Conservation (phyloP, 73 alveolate species). For the Paramecium sonneborni region DNA sequence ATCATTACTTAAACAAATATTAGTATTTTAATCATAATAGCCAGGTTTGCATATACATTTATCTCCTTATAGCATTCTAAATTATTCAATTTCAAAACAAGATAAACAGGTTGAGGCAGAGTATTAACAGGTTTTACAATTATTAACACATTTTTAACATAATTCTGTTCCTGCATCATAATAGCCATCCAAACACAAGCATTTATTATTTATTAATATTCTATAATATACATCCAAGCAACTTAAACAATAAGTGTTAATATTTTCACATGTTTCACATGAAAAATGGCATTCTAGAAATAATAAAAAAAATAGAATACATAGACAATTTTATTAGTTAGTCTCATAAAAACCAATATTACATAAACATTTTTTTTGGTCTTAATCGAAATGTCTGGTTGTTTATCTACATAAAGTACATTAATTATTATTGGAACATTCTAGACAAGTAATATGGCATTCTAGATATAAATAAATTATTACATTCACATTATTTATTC, state of each 20-base stretch:
- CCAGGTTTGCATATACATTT: not conserved
- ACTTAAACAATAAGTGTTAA: not conserved
- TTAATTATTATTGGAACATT: not conserved
- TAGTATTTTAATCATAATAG: not conserved
- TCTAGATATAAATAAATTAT: not conserved
- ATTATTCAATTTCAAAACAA: not conserved
- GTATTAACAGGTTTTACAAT: not conserved
- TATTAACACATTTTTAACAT: not conserved
- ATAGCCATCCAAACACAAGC: not conserved
- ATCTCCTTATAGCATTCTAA: not conserved
- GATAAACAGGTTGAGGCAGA: not conserved
- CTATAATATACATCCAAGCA: not conserved
- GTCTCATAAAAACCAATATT: not conserved
- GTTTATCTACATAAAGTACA: not conserved
- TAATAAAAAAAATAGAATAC: not conserved
- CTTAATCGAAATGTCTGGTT: not conserved
- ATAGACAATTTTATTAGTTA: not conserved
- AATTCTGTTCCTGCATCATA: not conserved
- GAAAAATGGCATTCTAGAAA: not conserved
- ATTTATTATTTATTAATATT: not conserved
- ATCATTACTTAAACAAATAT: not conserved
- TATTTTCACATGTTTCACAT: not conserved
- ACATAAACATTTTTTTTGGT: not conserved
- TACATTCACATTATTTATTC: not conserved
- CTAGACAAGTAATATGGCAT: not conserved